Base-by-base conservation (phyloP, 2,329 filamentous ascomycete genomes). In the Cladosporium sp. region DNA sequence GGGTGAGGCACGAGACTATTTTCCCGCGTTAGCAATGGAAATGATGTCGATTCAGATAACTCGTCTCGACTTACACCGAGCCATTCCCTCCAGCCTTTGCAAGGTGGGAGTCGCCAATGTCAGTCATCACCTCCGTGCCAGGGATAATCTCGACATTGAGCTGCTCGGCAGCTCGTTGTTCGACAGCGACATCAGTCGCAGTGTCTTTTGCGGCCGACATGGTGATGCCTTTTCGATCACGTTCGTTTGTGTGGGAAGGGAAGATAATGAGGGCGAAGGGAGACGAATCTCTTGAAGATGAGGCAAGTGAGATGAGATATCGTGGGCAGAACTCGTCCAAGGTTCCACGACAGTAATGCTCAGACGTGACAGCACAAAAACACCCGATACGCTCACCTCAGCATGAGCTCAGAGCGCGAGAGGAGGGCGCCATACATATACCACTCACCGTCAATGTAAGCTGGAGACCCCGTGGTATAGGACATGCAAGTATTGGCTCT, bases 91-190 rank as follows among this genome's bases (percentile, higher is more conserved):
- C 62, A 55, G 64, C 66, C 47, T 66, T 64, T 8, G 65, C 62
- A 37, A 67, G 64, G n/a, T 66, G 66, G 9, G 63, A 57, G 58
- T 63, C 58, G 15, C 61, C 62, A 35, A 65, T 59, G 61, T 68
- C 66, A 42, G 56, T 65, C 66, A 69, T 69, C 24, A 69, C 61
- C 58, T 69, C 67, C 10, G 66, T 68, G 7, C 66, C 67, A 5
- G 66, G 66, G 6, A 69, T 64, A 56, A 69, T 62, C 49, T 69
- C 67, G 49, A 66, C 60, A 52, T 68, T 47, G 22, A 66, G 59
- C 48, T 65, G 62, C 37, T 59, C 58, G 3, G 62, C 61, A 57
- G 61, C 59, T 25, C 53, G 57, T 28, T 56, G 58, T 36, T 64
- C 39, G 12, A 55, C 32, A 1, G 39, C 52, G 6, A 45, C 24